Evolutionary conservation across 768 basidiomycete species (phyloP).

Genomic region (Suillus fuscotomentosus): DNA sequence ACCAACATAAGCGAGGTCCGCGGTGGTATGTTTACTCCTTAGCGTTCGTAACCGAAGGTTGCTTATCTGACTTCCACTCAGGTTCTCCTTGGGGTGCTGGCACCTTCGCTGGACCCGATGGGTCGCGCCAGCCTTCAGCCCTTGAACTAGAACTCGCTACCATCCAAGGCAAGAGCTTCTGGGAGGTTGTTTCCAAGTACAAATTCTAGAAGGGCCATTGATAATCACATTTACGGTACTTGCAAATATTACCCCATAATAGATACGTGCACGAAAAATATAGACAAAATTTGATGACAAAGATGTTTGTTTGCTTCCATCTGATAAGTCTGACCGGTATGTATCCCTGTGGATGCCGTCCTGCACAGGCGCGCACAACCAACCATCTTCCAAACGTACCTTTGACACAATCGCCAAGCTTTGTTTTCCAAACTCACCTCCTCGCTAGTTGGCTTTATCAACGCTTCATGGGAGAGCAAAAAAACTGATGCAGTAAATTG

Average conservation of each 20-base stretch:
- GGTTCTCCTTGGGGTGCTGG: constrained; percentile 81
- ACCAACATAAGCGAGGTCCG: constrained; percentile 47
- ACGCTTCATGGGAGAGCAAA: background rate
- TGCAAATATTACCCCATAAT: background rate
- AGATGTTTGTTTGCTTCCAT: background rate
- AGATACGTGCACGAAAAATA: background rate
- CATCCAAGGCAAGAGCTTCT: constrained; percentile 55
- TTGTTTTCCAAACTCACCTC: background rate
- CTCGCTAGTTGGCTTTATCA: background rate
- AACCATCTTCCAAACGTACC: background rate
- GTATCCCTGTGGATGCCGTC: background rate
- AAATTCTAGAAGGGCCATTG: constrained; percentile 15
- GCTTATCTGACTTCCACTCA: constrained; percentile 21
- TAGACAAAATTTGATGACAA: background rate
- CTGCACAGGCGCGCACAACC: background rate
- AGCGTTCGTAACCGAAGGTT: background rate
- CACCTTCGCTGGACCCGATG: constrained; percentile 48
- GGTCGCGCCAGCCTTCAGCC: constrained; percentile 44
- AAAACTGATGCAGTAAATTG: background rate
- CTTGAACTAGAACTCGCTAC: constrained; percentile 52
- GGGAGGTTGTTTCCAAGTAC: constrained; percentile 41
- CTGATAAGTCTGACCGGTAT: too few species aligned
- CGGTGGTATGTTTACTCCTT: constrained; percentile 46
- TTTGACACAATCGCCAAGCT: background rate
- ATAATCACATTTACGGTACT: background rate